phyloP scores from a whole-genome alignment of 352 stramenopile genomes.

The Phytophthora uliginosa region DNA sequence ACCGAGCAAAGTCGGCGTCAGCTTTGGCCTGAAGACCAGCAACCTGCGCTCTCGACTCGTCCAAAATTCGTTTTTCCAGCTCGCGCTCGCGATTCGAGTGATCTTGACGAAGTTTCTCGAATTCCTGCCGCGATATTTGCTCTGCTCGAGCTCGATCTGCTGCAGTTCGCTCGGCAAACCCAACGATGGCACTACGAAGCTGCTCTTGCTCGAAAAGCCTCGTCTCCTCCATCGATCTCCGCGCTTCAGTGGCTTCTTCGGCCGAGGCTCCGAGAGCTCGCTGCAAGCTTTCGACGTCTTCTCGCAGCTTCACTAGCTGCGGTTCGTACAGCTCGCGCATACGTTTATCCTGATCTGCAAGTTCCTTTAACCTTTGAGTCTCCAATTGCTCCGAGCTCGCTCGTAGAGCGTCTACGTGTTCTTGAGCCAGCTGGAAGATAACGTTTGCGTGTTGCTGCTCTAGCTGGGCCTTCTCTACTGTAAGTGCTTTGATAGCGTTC shows the following conservation, averaged over 20 bases:
- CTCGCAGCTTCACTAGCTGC: conserved; percentile 30
- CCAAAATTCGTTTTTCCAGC: conserved; percentile 23
- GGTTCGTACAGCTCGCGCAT: conserved; percentile 39
- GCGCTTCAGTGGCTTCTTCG: conserved; percentile 24
- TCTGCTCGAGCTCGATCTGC: conserved; percentile 14
- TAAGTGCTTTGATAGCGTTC: conserved; percentile 17
- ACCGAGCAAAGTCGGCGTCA: conserved; percentile 30
- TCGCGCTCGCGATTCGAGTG: conserved; percentile 18
- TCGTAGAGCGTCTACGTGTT: conserved; percentile 26
- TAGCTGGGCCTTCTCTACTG: conserved; percentile 33
- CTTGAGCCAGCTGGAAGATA: conserved; percentile 26
- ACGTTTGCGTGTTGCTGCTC: conserved; percentile 27
- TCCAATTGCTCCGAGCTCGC: conserved; percentile 25
- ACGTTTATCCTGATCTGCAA: conserved; percentile 26
- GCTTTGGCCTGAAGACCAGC: conserved; percentile 28
- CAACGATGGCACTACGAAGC: conserved; percentile 34
- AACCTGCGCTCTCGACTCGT: conserved; percentile 27
- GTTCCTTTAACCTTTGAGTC: conserved; percentile 21
- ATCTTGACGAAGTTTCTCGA: conserved; percentile 8
- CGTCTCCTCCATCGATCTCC: conserved; percentile 31
- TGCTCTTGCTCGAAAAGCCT: conserved; percentile 39
- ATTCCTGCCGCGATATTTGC: conserved; percentile 17
- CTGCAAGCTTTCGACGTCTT: conserved; percentile 27
- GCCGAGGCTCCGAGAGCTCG: conserved; percentile 13
- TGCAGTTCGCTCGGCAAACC: conserved; percentile 15